phyloP scores from a whole-genome alignment of 2,329 filamentous ascomycete species.

The Niveomyces coronatus region DNA sequence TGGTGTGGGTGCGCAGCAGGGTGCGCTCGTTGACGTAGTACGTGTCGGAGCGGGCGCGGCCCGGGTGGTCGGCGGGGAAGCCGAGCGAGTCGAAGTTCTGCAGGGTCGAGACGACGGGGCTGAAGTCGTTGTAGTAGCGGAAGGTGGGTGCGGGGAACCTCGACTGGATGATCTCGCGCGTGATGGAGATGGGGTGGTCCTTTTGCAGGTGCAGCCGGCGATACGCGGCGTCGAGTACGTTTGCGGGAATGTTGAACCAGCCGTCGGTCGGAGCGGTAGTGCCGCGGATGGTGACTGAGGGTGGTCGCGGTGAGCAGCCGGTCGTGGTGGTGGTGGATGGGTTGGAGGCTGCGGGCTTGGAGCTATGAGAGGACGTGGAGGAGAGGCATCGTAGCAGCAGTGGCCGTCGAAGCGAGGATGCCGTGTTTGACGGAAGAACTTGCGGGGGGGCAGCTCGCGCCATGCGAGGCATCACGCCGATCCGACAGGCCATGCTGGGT shows the following conservation, averaged over 20 bases:
- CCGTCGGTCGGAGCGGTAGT: constrained; percentile 56
- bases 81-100: constrained; percentile 98
- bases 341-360: too few relatives aligned
- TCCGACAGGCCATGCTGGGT: constrained; percentile 8
- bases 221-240: constrained; percentile 63
- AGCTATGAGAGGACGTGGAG: not conserved
- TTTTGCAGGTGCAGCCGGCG: constrained; percentile 81
- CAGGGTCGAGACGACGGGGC: constrained; percentile 70
- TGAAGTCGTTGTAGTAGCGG: constrained; percentile 66
- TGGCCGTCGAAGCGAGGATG: not conserved
- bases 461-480: not conserved
- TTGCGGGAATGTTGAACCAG: constrained; percentile 76
- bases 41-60: constrained; percentile 78
- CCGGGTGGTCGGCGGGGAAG: constrained; percentile 79
- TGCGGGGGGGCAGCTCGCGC: not conserved
- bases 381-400: not conserved
- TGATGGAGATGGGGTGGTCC: constrained; percentile 85
- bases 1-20: constrained; percentile 86
- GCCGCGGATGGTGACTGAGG: constrained; percentile 46
- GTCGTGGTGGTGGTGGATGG: not conserved
- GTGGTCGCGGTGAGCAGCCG: constrained; percentile 8
- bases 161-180: constrained; percentile 83
- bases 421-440: not conserved
- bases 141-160: constrained; percentile 67
- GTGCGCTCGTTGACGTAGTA: constrained; percentile 87